A percentile compares a stretch with the other conserved stretches of the same genome.
Conservation (phyloP, 495 filamentous ascomycete genomes). For the Penicillium macrosclerotiorum region DNA sequence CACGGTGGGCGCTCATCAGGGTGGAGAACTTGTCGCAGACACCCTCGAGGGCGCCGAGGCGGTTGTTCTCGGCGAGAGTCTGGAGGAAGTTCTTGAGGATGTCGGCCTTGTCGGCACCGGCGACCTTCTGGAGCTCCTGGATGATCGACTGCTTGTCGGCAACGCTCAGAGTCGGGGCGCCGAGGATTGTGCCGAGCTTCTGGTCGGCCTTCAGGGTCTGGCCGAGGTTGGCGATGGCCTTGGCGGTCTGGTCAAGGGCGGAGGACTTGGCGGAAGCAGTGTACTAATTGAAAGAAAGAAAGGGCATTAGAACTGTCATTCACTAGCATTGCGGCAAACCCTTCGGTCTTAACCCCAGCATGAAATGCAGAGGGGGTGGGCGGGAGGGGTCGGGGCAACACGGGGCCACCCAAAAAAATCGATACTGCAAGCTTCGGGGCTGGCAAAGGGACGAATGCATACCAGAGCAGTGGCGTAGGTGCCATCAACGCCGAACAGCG, state of each 20-base stretch:
- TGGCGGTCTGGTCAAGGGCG: constrained; percentile 76
- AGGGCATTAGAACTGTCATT: constrained; percentile 4
- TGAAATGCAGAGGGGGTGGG: constrained; percentile 13
- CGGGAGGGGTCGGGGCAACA: constrained; percentile 19
- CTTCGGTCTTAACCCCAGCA: constrained; percentile 9
- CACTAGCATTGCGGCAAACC: neutral
- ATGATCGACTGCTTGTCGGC: constrained; percentile 83
- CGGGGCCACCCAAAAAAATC: constrained; percentile 28
- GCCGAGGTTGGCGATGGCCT: constrained; percentile 67
- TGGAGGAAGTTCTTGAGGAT: constrained; percentile 91
- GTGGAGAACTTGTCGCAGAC: constrained; percentile 83
- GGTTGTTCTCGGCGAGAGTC: constrained; percentile 93
- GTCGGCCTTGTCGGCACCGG: constrained; percentile 67
- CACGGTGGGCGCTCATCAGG: constrained; percentile 83
- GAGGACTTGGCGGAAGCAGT: constrained; percentile 87
- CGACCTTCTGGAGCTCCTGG: constrained; percentile 75
- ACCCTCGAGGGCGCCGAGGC: constrained; percentile 74
- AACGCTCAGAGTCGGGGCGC: constrained; percentile 71
- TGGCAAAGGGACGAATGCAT: constrained; percentile 28
- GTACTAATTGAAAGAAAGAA: constrained; percentile 58
- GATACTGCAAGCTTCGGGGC: constrained; percentile 3
- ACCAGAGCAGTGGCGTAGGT: constrained; percentile 98
- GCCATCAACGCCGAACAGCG: constrained; percentile 92
- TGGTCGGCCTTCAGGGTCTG: constrained; percentile 72
- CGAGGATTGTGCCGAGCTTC: constrained; percentile 73